Conservation (phyloP, 306 rosid species). For the Cicer pinnatifidum region DNA sequence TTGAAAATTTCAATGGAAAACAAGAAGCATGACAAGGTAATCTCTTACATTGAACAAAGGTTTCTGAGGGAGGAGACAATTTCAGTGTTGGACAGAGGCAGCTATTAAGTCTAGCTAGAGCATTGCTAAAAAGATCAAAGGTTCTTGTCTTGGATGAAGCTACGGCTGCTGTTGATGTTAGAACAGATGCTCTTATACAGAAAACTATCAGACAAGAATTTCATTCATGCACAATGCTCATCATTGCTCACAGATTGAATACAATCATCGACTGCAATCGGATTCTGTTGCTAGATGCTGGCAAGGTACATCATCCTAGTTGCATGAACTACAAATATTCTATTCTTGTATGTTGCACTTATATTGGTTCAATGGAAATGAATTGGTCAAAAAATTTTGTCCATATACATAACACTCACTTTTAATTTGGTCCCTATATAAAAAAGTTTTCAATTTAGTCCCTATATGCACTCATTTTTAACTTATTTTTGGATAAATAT, state of each 20-base stretch:
- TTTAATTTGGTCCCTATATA: too few species aligned
- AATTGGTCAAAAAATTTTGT: neutral
- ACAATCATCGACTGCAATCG: constrained; percentile 79
- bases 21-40: constrained; percentile 8
- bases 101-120: constrained; percentile 82
- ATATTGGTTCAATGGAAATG: neutral
- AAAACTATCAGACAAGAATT: constrained; percentile 88
- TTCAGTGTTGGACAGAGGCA: constrained; percentile 96
- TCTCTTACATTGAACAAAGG: constrained; percentile 56
- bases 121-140: constrained; percentile 81
- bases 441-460: too few species aligned
- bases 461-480: too few species aligned
- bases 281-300: constrained; percentile 76
- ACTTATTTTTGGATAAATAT: too few species aligned
- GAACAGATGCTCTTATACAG: constrained; percentile 86
- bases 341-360: neutral
- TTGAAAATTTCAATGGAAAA: constrained; percentile 9
- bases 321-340: constrained; percentile 2
- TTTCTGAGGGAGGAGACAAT: constrained; percentile 87
- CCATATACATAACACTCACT: too few species aligned
- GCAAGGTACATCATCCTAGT: constrained; percentile 59
- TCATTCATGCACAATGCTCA: constrained; percentile 81
- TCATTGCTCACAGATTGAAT: constrained; percentile 87
- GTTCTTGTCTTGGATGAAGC: constrained; percentile 96
- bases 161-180: constrained; percentile 91